Evolutionary conservation across 129 eudicot genomes (phyloP).

Genomic region (Escallonia rubra): DNA sequence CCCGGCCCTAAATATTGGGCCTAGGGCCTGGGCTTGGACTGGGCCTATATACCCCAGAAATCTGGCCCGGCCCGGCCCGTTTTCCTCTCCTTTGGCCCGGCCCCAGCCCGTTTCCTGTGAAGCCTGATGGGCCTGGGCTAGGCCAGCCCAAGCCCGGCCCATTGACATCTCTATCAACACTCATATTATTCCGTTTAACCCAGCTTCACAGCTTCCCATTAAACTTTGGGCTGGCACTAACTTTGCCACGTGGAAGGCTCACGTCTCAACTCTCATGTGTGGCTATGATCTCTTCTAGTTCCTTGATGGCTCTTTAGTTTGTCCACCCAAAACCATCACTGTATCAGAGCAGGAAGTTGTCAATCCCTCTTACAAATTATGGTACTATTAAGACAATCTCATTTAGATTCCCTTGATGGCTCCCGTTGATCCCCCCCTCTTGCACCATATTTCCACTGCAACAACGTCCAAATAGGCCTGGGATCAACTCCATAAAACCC

Average conservation of each 20-base stretch:
- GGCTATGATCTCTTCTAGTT: too few species aligned
- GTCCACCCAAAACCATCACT: not conserved
- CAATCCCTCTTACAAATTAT: not conserved
- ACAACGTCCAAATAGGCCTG: not conserved
- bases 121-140: too few species aligned
- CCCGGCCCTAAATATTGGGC: too few species aligned
- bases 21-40: too few species aligned
- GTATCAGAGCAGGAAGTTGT: not conserved
- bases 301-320: too few species aligned
- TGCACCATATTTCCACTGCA: not conserved
- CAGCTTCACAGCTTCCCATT: not conserved
- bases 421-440: not conserved
- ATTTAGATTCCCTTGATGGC: too few species aligned
- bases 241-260: not conserved
- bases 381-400: not conserved
- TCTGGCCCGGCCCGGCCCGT: too few species aligned
- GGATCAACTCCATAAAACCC: not conserved
- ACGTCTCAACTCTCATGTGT: not conserved
- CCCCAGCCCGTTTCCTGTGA: too few species aligned
- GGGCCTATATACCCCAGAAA: too few species aligned
- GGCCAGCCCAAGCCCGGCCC: too few species aligned
- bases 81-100: too few species aligned
- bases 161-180: too few species aligned
- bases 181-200: not conserved
- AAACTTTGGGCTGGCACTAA: not conserved